These are phyloP conservation scores for Entrophospora sp. DNA, from an alignment of 192 early-diverging fungal species.

Conservation along the genomic window DNA sequence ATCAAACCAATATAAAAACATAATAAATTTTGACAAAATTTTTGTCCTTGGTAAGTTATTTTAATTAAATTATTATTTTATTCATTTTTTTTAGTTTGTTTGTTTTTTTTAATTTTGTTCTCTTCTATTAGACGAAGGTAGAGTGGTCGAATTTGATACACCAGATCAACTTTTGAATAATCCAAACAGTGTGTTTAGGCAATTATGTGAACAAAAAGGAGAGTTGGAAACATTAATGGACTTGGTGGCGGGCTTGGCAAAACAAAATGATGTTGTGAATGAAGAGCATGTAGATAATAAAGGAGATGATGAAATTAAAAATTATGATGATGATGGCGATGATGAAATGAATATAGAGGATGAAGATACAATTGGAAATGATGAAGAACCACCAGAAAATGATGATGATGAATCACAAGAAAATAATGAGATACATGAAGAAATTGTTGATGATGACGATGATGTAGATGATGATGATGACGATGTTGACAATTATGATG, in stretches of 20 bases:
- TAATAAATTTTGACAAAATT: constrained; percentile 69
- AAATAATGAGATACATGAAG: too few relatives aligned
- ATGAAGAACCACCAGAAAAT: too few relatives aligned
- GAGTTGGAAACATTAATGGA: constrained; percentile 63
- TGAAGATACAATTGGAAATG: too few relatives aligned
- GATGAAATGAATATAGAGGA: constrained; percentile 20
- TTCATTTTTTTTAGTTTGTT: neutral
- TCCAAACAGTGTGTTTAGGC: constrained; percentile 50
- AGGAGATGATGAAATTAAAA: too few relatives aligned
- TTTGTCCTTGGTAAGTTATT: constrained; percentile 19
- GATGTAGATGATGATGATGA: too few relatives aligned
- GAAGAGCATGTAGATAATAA: too few relatives aligned
- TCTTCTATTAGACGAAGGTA: constrained; percentile 50
- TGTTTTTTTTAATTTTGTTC: neutral
- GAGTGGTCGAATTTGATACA: constrained; percentile 72
- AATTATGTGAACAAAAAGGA: constrained; percentile 77
- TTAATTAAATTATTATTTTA: neutral
- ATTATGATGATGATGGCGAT: too few relatives aligned
- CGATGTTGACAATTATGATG: neutral
- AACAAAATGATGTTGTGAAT: too few relatives aligned
- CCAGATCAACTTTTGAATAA: constrained; percentile 62
- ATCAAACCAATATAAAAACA: constrained; percentile 50
- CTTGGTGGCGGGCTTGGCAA: too few relatives aligned
- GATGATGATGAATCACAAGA: too few relatives aligned
- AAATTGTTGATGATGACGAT: too few relatives aligned